These are phyloP conservation scores for Cyclocybe cylindracea DNA, from an alignment of 768 basidiomycete genomes.

Conservation along the genomic window DNA sequence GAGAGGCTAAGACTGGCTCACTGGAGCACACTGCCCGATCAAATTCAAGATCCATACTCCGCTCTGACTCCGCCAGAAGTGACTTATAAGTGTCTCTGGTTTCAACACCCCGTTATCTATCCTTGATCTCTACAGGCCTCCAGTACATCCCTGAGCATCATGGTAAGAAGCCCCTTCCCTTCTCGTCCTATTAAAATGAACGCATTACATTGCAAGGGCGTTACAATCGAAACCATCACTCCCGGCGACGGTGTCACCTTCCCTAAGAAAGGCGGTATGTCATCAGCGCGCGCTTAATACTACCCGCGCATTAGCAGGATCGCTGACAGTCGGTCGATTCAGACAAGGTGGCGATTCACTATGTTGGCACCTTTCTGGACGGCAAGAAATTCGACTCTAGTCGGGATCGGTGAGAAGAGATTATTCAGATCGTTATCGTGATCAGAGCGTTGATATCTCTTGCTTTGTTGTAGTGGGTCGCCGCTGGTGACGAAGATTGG, in stretches of 20 bases:
- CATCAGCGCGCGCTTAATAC: conserved; percentile 12
- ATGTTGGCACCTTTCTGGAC: conserved; percentile 68
- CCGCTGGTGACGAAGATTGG: conserved; percentile 78
- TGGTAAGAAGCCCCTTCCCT: too few relatives aligned
- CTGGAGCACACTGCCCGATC: too few relatives aligned
- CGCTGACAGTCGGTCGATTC: conserved; percentile 19
- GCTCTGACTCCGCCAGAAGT: too few relatives aligned
- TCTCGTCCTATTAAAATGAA: not conserved
- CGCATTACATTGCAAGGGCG: conserved; percentile 50
- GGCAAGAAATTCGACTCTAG: conserved; percentile 77
- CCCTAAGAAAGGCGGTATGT: conserved; percentile 73
- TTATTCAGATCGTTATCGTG: not conserved
- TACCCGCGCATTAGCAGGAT: conserved; percentile 9
- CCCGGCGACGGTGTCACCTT: conserved; percentile 64
- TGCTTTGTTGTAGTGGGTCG: conserved; percentile 36
- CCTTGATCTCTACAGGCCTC: too few relatives aligned
- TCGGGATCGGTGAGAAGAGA: conserved; percentile 59
- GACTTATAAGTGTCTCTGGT: too few relatives aligned
- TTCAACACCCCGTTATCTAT: too few relatives aligned
- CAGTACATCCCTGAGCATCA: too few relatives aligned
- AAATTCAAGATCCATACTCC: too few relatives aligned
- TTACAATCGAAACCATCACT: conserved; percentile 58
- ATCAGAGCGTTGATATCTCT: not conserved
- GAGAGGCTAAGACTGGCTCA: too few relatives aligned
- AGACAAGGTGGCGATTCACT: conserved; percentile 80